Conservation (phyloP, 1,139 yeast species). For the Debaryomyces singareniensis region DNA sequence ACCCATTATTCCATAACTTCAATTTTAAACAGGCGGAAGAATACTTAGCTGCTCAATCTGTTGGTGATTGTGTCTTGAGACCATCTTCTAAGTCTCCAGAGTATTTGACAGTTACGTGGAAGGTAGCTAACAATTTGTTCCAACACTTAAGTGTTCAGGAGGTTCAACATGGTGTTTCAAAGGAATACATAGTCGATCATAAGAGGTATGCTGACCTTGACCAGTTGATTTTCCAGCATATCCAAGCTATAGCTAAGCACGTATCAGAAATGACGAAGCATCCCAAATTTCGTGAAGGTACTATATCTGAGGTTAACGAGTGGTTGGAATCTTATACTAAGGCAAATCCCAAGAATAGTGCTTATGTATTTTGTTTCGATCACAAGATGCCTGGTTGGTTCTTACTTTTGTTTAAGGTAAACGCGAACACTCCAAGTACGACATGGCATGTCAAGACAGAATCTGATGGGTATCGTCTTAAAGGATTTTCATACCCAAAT, state of each 20-base stretch:
- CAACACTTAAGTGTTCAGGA: conserved; percentile 90
- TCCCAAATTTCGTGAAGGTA: conserved; percentile 85
- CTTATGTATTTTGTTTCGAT: conserved; percentile 87
- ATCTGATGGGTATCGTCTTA: conserved; percentile 78
- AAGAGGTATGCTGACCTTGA: conserved; percentile 79
- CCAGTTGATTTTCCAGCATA: conserved; percentile 84
- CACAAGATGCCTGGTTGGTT: conserved; percentile 93
- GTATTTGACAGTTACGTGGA: conserved; percentile 93
- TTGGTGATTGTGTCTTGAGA: conserved; percentile 91
- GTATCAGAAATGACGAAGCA: conserved; percentile 79
- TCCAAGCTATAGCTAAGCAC: conserved; percentile 77
- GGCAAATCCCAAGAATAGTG: conserved; percentile 87
- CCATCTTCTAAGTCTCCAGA: conserved; percentile 90
- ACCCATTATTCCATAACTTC: conserved; percentile 83
- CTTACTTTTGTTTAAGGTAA: conserved; percentile 73
- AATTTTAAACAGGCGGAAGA: conserved; percentile 89
- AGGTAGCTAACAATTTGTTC: conserved; percentile 82
- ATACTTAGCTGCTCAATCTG: conserved; percentile 76
- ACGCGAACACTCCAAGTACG: conserved; percentile 62
- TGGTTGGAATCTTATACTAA: conserved; percentile 87
- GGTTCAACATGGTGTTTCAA: conserved; percentile 49
- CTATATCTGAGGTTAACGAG: conserved; percentile 71
- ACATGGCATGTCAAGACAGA: conserved; percentile 90
- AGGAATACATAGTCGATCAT: conserved; percentile 61
- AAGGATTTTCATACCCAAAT: conserved; percentile 77